phyloP scores from a whole-genome alignment of 768 basidiomycete species.

The Boletales sp. region DNA sequence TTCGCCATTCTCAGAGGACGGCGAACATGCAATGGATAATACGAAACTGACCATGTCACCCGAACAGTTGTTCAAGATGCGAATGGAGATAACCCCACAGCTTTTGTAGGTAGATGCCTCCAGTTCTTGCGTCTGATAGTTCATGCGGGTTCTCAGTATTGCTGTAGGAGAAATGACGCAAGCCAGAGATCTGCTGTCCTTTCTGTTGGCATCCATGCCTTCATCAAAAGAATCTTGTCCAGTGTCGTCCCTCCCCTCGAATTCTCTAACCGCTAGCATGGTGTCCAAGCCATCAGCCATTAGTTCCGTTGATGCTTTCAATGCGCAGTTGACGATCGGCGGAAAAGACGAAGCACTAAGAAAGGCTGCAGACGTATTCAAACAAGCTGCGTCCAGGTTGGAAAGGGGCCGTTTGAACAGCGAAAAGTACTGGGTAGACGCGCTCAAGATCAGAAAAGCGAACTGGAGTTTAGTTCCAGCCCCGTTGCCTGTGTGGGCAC shows the following conservation, averaged over 20 bases:
- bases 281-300: constrained; percentile 68
- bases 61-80: constrained; percentile 73
- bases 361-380: constrained; percentile 70
- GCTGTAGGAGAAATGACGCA: constrained; percentile 79
- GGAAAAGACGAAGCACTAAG: constrained; percentile 79
- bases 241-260: constrained; percentile 24
- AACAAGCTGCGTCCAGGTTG: constrained; percentile 63
- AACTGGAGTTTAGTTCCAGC: constrained; percentile 84
- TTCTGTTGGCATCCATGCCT: constrained; percentile 46
- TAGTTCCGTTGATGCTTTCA: constrained; percentile 64
- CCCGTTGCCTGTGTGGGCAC: constrained; percentile 66
- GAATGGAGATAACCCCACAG: constrained; percentile 65
- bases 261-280: constrained; percentile 54
- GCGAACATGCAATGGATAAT: constrained; percentile 27
- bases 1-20: constrained; percentile 26
- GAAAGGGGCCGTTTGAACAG: constrained; percentile 57
- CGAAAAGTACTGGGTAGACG: constrained; percentile 81
- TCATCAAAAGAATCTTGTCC: constrained; percentile 32
- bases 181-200: constrained; percentile 64
- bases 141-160: constrained; percentile 42
- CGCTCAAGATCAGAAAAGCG: constrained; percentile 66
- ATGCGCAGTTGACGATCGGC: constrained; percentile 68
- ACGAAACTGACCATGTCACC: constrained; percentile 54
- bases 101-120: constrained; percentile 54
- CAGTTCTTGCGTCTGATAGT: not conserved